These are phyloP conservation scores for Russula griseocarnosa DNA, from an alignment of 768 basidiomycete genomes.

Conservation along the genomic window DNA sequence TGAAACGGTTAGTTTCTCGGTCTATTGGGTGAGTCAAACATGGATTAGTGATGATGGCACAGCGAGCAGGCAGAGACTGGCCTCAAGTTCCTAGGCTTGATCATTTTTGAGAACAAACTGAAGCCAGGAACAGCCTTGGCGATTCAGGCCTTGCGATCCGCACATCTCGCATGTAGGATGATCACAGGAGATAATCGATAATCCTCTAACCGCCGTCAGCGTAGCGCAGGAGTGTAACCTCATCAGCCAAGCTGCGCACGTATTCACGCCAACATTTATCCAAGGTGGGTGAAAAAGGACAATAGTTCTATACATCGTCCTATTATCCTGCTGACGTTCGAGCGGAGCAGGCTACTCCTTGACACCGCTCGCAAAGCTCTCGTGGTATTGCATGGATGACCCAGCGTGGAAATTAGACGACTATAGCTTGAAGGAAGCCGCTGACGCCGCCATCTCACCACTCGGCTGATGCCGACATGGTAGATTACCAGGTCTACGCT, in stretches of 20 bases:
- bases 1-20: conserved; percentile 60
- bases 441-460: conserved; percentile 64
- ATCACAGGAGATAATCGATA: conserved; percentile 99
- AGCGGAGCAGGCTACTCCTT: conserved; percentile 47
- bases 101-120: conserved; percentile 94
- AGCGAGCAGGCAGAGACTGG: conserved; percentile 94
- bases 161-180: conserved; percentile 96
- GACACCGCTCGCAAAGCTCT: conserved; percentile 57
- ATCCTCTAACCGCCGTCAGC: conserved; percentile 92
- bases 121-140: conserved; percentile 89
- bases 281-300: conserved; percentile 47
- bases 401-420: conserved; percentile 76
- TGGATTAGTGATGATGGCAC: conserved; percentile 11
- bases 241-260: conserved; percentile 81
- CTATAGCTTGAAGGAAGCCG: conserved; percentile 83
- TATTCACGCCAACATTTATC: conserved; percentile 79
- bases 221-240: conserved; percentile 92
- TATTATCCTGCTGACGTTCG: neutral
- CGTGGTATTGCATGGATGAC: conserved; percentile 94
- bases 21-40: neutral
- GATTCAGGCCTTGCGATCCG: conserved; percentile 81
- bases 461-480: conserved; percentile 64
- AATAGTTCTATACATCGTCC: neutral
- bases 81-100: conserved; percentile 85
- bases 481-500: conserved; percentile 81